Base-by-base conservation (phyloP, 768 basidiomycete species). In the Panellus pusillus region DNA sequence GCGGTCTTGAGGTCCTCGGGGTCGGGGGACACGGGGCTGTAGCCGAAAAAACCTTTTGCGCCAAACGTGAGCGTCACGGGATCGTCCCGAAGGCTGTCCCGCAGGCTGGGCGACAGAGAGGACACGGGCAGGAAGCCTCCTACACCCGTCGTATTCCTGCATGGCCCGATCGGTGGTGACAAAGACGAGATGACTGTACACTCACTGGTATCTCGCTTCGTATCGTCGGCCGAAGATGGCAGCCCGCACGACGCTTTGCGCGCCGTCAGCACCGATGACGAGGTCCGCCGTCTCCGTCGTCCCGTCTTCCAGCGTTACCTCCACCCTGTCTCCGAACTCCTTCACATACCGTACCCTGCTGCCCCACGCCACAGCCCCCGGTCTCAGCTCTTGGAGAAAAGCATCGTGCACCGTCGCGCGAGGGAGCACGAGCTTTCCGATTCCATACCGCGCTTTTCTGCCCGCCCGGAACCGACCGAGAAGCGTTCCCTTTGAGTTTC, bases 241-340 rank as follows among this genome's bases (percentile, higher is more conserved):
- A 35, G 68, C 61, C 15, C 72, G 65, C n/a, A 70, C 65, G 0
- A 70, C 60, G 55, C 75, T 75, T 42, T 66, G 63, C 8, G 71
- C 68, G 3, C 74, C 74, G 55, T 75, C 74, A 0, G 74, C 74
- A 9, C 75, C 75, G 32, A 75, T 69, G 35, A 76, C 66, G 5
- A 75, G 58, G 52, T 75, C 72, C 1, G 67, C 71, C 18, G 41
- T 55, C 44, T 74, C 72, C 20, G 60, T 60, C 1, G 61, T 64
- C 2, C 72, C 72, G 50, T 74, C 63, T 12, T 63, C 62, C 36
- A 71, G 71, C 13, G 42, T 52, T 15, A 71, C 62, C 18, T 60
- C 41, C 9, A 67, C 67, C 5, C 63, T 67, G 29, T 65, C 58
- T 0, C 59, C 52, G 8, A 47, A 61, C 42, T 72, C 70, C n/a